Conservation (phyloP, 176 grass and related monocot genomes). For the Lolium rigidum region DNA sequence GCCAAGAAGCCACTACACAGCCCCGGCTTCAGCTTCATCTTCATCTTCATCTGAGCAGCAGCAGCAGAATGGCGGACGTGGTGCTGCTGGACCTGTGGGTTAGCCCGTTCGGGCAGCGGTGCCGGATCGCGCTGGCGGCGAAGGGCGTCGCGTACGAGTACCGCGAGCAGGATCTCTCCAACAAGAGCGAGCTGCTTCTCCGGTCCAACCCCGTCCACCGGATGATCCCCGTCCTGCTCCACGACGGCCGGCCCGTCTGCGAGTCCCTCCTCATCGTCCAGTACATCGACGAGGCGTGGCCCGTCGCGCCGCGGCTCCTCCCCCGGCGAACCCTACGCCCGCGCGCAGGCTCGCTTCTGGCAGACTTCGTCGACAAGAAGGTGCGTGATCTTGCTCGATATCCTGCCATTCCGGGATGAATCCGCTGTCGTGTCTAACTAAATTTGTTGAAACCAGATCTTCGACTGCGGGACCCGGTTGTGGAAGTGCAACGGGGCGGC, state of each 20-base stretch:
- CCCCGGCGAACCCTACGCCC: conserved; percentile 35
- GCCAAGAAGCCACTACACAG: not conserved
- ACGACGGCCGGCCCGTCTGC: conserved; percentile 44
- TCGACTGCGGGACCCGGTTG: not conserved
- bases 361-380: conserved; percentile 57
- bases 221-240: conserved; percentile 62
- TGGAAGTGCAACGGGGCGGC: not conserved
- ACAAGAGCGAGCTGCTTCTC: conserved; percentile 57
- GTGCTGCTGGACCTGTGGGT: not conserved
- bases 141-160: conserved; percentile 1
- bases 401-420: not conserved
- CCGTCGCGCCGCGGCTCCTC: conserved; percentile 1
- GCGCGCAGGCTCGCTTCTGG: conserved; percentile 56
- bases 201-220: conserved; percentile 53
- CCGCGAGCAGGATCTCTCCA: not conserved
- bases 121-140: conserved; percentile 11
- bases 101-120: conserved; percentile 1
- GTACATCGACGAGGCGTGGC: conserved; percentile 57
- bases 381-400: not conserved
- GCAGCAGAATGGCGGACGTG: not conserved
- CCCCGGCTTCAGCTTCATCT: not conserved
- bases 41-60: not conserved
- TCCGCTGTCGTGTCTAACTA: not conserved
- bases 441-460: not conserved
- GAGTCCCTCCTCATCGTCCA: conserved; percentile 58